Evolutionary conservation across 2,329 filamentous ascomycete genomes (phyloP), one percentile per base, ranked within the genome.

Genomic region (Stagonosporopsis cucurbitacearum): DNA sequence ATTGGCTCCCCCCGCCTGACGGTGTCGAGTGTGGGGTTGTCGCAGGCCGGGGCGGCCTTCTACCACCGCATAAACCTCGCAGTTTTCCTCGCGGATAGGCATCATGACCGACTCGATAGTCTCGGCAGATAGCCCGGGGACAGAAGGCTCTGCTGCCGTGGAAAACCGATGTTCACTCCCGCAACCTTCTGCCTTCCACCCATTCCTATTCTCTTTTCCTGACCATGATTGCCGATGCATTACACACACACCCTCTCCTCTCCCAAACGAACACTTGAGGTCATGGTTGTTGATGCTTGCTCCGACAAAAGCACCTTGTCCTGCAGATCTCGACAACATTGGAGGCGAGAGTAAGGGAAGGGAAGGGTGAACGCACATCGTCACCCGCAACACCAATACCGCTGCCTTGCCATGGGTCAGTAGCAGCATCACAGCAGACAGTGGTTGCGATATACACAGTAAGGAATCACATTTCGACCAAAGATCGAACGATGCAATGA

Each of bases 51-150:
- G 11, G 7, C 15, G 7, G 32, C 30, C 28, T 30, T 41, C 20
- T 23, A 28, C 39, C 30, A 43, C 41, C 49, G 44, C 50, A 39
- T 54, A 48, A 37, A 32, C 37, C 23, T 48, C 37, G 23, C 17
- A 33, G 9, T 30, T 32, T 43, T 43, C 25, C 13, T 6, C 25
- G 6, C 26, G n/a, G 23, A n/a, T 3, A 4, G 6, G 37, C 20
- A 40, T n/a, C 19, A 25, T 40, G 20, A 15, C 19, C 13, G 22
- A 25, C 5, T 3, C n/a, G 20, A 3, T n/a, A 13, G 37, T 40
- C 11, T 23, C 13, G 11, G 30, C 30, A 12, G 28, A 30, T 30
- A 12, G 28, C 4, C 28, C 30, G 30, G n/a, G 30, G n/a, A 15
- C 30, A 32, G 13, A 32, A n/a, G 4, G 13, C 13, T 11, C 4